Percentiles rank a stretch among this genome's conserved stretches.
These are phyloP conservation scores for Xylaria sp. DNA, from an alignment of 2,329 filamentous ascomycete species.

Conservation along the genomic window DNA sequence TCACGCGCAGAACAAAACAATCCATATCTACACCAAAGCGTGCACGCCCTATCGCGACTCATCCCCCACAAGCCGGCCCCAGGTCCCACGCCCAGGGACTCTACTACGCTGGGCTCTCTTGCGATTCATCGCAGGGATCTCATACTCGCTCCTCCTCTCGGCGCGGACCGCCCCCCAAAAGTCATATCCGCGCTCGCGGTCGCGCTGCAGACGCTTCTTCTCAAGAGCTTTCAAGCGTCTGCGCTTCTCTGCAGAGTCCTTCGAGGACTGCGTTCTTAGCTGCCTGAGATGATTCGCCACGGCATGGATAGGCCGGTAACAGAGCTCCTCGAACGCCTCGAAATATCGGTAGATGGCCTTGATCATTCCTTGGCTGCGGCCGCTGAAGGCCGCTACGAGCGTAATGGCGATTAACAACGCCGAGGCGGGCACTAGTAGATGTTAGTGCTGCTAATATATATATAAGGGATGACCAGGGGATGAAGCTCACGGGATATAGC, in stretches of 20 bases:
- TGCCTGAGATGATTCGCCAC: slow-evolving; percentile 32
- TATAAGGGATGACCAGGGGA: slow-evolving; percentile 34
- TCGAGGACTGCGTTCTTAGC: slow-evolving; percentile 46
- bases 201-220: slow-evolving; percentile 36
- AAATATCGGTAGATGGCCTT: slow-evolving; percentile 41
- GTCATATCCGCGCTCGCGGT: slow-evolving; percentile 52
- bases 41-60: neutral
- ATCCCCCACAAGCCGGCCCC: slow-evolving; percentile 33
- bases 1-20: slow-evolving; percentile 2
- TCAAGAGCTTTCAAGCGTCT: slow-evolving; percentile 39
- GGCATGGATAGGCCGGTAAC: slow-evolving; percentile 35
- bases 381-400: slow-evolving; percentile 67
- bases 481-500: slow-evolving; percentile 53
- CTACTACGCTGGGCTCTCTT: slow-evolving; percentile 36
- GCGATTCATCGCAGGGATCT: slow-evolving; percentile 53
- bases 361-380: slow-evolving; percentile 52
- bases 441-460: neutral
- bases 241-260: slow-evolving; percentile 41
- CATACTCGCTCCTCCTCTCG: slow-evolving; percentile 47
- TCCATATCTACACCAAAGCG: no score
- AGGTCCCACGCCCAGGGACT: slow-evolving; percentile 36
- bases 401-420: slow-evolving; percentile 60
- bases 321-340: slow-evolving; percentile 32
- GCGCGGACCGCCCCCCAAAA: slow-evolving; percentile 54
- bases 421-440: slow-evolving; percentile 56